These are phyloP conservation scores for Xylaria intraflava DNA, from an alignment of 495 filamentous ascomycete species.

Conservation along the genomic window DNA sequence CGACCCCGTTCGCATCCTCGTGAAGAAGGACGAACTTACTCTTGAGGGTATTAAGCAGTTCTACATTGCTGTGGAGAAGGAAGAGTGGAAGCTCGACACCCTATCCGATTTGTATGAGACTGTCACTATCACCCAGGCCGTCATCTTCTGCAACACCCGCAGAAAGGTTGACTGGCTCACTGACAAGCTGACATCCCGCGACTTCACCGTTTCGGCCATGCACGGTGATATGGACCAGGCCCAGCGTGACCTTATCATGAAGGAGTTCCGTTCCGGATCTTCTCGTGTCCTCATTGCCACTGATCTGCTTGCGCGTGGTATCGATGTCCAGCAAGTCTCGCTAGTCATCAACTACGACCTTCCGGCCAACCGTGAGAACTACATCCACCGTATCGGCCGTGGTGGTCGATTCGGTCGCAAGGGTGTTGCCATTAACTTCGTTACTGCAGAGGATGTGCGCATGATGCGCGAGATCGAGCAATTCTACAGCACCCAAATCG, in stretches of 20 bases:
- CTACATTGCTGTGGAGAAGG: slow-evolving; percentile 99
- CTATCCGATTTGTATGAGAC: slow-evolving; percentile 98
- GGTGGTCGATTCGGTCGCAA: slow-evolving; percentile 98
- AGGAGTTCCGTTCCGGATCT: slow-evolving; percentile 96
- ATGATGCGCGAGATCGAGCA: slow-evolving; percentile 97
- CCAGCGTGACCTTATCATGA: slow-evolving; percentile 98
- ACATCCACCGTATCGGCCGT: slow-evolving; percentile 99
- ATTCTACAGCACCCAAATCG: slow-evolving; percentile 75
- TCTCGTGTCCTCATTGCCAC: slow-evolving; percentile 98
- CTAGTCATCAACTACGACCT: slow-evolving; percentile 99
- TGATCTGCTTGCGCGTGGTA: slow-evolving; percentile 94
- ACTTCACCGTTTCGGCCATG: slow-evolving; percentile 99
- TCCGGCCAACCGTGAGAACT: slow-evolving; percentile 98
- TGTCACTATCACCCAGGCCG: slow-evolving; percentile 97
- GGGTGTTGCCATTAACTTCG: slow-evolving; percentile 99
- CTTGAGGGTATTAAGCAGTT: slow-evolving; percentile 99
- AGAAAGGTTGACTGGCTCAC: slow-evolving; percentile 99
- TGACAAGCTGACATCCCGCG: slow-evolving; percentile 93
- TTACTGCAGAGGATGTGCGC: slow-evolving; percentile 96
- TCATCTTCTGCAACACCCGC: slow-evolving; percentile 99
- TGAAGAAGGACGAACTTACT: slow-evolving; percentile 98
- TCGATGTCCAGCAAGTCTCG: slow-evolving; percentile 98
- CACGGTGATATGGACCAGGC: slow-evolving; percentile 98
- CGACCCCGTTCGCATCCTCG: slow-evolving; percentile 95
- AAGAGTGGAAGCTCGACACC: slow-evolving; percentile 99